phyloP scores from a whole-genome alignment of 352 stramenopile genomes.

The Phytopythium kandeliae region DNA sequence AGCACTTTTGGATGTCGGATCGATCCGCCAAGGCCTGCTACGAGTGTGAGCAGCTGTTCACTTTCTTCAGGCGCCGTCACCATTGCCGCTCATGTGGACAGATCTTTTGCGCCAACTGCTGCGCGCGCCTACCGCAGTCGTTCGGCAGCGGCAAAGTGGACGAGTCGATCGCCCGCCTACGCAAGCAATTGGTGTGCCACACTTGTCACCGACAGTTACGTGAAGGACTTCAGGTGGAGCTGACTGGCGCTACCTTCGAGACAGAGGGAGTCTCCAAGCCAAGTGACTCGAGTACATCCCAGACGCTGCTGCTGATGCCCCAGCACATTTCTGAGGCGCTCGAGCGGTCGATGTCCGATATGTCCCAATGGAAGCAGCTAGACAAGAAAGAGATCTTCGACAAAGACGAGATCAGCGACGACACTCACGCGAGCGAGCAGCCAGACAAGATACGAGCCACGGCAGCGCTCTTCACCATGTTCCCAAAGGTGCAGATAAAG shows the following conservation, averaged over 20 bases:
- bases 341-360: slow-evolving; percentile 51
- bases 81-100: slow-evolving; percentile 84
- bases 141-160: slow-evolving; percentile 74
- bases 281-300: slow-evolving; percentile 21
- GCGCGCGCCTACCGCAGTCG: slow-evolving; percentile 66
- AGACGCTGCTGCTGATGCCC: slow-evolving; percentile 74
- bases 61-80: slow-evolving; percentile 71
- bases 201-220: slow-evolving; percentile 77
- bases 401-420: slow-evolving; percentile 77
- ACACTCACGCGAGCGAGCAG: slow-evolving; percentile 47
- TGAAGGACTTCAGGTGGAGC: slow-evolving; percentile 74
- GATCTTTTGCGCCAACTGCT: slow-evolving; percentile 84
- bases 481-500: slow-evolving; percentile 83
- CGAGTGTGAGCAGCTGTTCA: slow-evolving; percentile 80
- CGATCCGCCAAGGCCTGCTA: slow-evolving; percentile 79
- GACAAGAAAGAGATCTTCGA: slow-evolving; percentile 68
- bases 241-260: slow-evolving; percentile 34
- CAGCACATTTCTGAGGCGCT: slow-evolving; percentile 66
- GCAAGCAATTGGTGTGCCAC: slow-evolving; percentile 84
- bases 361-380: slow-evolving; percentile 52
- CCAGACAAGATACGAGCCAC: slow-evolving; percentile 43
- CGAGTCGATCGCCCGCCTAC: slow-evolving; percentile 62
- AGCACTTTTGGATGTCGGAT: slow-evolving; percentile 90
- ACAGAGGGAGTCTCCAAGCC: slow-evolving; percentile 22
- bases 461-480: slow-evolving; percentile 69